Percentiles rank a stretch among this genome's conserved stretches.
These are phyloP conservation scores for Cyclostephanos tholiformis DNA, from an alignment of 108 stramenopile genomes.

Conservation along the genomic window DNA sequence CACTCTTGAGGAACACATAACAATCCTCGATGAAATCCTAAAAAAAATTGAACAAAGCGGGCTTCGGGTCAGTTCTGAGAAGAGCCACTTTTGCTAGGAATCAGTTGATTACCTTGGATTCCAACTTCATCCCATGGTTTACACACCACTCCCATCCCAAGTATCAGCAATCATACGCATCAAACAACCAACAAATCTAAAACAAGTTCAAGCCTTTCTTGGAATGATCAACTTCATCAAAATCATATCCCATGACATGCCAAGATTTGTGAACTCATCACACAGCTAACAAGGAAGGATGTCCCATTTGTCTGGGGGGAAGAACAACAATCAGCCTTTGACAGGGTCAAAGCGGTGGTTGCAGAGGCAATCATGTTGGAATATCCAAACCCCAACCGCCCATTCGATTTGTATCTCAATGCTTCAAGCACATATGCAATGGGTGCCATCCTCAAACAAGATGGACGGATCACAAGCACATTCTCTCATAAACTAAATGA, in stretches of 20 bases:
- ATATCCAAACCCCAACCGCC: conserved; percentile 32
- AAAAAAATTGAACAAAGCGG: no score
- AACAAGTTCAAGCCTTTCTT: conserved; percentile 30
- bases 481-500: conserved; percentile 36
- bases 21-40: conserved; percentile 35
- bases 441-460: conserved; percentile 38
- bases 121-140: not conserved
- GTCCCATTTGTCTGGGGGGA: no score
- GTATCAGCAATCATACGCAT: conserved; percentile 31
- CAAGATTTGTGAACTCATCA: conserved; percentile 27
- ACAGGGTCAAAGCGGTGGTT: no score
- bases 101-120: conserved; percentile 31
- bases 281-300: conserved; percentile 24
- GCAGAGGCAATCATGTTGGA: no score
- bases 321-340: no score
- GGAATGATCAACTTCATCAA: no score
- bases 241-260: conserved; percentile 35
- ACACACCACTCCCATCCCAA: not conserved
- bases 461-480: no score
- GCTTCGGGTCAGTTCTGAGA: conserved; percentile 30
- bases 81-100: conserved; percentile 12
- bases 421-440: conserved; percentile 39
- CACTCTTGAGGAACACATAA: not conserved
- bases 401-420: conserved; percentile 1
- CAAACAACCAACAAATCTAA: conserved; percentile 10